These are phyloP conservation scores for Trichosanthes truncata DNA, from an alignment of 306 rosid genomes.

Conservation along the genomic window DNA sequence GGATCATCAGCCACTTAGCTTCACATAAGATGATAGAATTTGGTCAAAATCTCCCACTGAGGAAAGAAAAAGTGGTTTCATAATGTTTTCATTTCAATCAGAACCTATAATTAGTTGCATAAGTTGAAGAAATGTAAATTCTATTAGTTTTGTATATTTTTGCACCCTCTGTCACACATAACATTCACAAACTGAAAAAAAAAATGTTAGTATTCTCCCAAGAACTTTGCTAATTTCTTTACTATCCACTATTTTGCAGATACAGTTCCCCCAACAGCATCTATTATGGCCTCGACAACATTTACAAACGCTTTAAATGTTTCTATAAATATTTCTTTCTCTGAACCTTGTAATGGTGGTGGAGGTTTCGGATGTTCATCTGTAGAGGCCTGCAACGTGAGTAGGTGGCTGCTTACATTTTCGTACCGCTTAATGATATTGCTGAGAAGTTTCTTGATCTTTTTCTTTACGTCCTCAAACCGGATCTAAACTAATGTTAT, in stretches of 20 bases:
- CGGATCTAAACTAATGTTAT: neutral
- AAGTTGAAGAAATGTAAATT: neutral
- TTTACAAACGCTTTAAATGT: slow-evolving; percentile 62
- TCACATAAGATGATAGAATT: neutral
- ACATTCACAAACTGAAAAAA: neutral
- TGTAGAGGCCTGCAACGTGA: slow-evolving; percentile 78
- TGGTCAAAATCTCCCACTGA: neutral
- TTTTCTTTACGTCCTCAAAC: neutral
- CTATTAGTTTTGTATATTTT: neutral
- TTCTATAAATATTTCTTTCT: slow-evolving; percentile 69
- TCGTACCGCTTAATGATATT: neutral
- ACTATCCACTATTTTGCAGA: slow-evolving; percentile 36
- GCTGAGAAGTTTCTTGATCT: neutral
- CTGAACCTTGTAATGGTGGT: slow-evolving; percentile 56
- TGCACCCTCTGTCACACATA: neutral
- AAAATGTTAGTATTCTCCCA: neutral
- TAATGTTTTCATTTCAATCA: neutral
- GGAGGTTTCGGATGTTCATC: slow-evolving; percentile 68
- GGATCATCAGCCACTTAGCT: neutral
- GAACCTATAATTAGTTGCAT: neutral
- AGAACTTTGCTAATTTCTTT: slow-evolving; percentile 2
- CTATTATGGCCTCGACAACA: slow-evolving; percentile 39
- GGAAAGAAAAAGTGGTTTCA: neutral
- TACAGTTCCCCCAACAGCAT: slow-evolving; percentile 78
- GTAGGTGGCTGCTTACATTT: slow-evolving; percentile 29